Evolutionary conservation across 2,329 filamentous ascomycete species (phyloP).

Genomic region (Fusarium setosum): DNA sequence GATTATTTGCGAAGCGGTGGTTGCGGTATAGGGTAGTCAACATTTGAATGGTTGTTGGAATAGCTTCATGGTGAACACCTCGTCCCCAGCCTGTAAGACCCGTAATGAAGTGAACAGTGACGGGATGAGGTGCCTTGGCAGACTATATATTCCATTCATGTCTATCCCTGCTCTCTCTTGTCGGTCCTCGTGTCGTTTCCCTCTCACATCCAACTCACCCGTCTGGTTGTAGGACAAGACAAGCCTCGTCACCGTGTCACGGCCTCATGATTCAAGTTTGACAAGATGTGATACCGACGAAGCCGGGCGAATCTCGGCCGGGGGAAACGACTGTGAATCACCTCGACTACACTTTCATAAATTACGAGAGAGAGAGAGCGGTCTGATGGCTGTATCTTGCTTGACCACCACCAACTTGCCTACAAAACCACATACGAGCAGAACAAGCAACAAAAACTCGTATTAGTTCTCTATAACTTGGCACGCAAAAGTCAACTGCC

Average conservation of each 20-base stretch:
- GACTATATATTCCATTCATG: no score
- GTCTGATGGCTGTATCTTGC: not conserved
- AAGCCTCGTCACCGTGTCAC: not conserved
- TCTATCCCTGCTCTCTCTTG: no score
- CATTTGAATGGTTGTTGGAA: not conserved
- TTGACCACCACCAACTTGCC: no score
- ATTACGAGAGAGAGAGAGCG: not conserved
- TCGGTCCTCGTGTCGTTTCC: no score
- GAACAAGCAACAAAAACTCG: no score
- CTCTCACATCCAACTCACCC: no score
- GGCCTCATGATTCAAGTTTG: not conserved
- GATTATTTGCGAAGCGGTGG: not conserved
- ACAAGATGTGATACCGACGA: not conserved
- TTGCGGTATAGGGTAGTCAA: conserved; percentile 29
- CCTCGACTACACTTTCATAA: not conserved
- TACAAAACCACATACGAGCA: no score
- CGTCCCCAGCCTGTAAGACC: not conserved
- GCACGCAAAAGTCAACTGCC: no score
- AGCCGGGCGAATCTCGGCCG: no score
- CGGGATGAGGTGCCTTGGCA: no score
- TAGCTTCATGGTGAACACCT: not conserved
- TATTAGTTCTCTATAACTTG: no score
- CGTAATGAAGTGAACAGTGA: no score
- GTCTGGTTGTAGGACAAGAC: not conserved
- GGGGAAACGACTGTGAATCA: not conserved